phyloP scores from a whole-genome alignment of 164 flowering plant species.

The Berberis vulgaris region DNA sequence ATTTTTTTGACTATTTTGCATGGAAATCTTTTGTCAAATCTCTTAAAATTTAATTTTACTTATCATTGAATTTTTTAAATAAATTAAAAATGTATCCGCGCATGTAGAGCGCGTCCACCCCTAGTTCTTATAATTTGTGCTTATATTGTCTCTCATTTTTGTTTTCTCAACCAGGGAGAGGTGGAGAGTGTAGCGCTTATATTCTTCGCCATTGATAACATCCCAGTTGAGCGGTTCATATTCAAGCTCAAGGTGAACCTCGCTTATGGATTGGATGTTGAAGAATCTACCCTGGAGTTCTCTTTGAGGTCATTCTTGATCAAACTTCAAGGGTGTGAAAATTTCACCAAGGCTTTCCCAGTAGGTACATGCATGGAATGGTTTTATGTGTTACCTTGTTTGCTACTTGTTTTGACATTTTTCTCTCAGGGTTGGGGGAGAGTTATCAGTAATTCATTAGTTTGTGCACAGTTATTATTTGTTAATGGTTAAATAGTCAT shows the following conservation, averaged over 20 bases:
- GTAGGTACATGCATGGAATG: constrained; percentile 31
- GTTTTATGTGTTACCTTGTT: neutral
- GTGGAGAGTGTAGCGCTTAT: constrained; percentile 79
- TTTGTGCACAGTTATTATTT: no score
- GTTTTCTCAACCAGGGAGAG: constrained; percentile 38
- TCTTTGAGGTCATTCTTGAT: constrained; percentile 71
- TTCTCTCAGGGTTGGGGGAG: neutral
- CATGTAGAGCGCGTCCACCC: no score
- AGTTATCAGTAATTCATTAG: no score
- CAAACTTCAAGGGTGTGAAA: constrained; percentile 64
- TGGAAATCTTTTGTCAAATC: no score
- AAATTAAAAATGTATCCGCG: no score
- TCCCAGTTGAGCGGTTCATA: constrained; percentile 69
- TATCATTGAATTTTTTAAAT: no score
- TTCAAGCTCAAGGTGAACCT: constrained; percentile 62
- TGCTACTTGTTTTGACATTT: neutral
- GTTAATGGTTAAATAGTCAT: no score
- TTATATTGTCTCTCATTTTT: neutral
- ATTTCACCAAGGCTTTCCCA: constrained; percentile 57
- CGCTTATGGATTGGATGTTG: constrained; percentile 32
- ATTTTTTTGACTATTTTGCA: no score
- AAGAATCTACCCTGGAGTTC: constrained; percentile 53
- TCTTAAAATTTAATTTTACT: no score
- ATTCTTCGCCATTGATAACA: constrained; percentile 38
- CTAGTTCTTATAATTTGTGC: neutral